Base-by-base conservation (phyloP, 2,329 filamentous ascomycete species). In the Didymella segeticola region DNA sequence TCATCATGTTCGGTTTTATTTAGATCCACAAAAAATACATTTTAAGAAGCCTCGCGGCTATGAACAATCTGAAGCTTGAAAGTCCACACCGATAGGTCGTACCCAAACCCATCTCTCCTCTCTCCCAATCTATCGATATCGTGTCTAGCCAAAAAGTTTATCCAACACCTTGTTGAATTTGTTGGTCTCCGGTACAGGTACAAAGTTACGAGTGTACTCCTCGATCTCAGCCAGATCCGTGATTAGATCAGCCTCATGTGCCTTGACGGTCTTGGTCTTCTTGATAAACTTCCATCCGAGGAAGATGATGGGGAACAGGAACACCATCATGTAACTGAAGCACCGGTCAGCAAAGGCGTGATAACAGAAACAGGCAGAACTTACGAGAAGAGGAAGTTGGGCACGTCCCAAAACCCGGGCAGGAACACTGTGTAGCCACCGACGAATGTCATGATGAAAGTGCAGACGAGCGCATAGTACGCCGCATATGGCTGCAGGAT, bases 381-480 rank as follows among this genome's bases (percentile, higher is more conserved):
- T 71, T 63, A 86, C 73, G 86, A 89, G 72, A 91, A 91, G 23
- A 93, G 73, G 70, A 93, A 95, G 6, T 83, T 85, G 6, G 87
- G 82, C 0, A 89, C 69, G 54, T 85, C 81, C 90, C 89, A 93
- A 4, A 82, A 80, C 3, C 79, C 80, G 0, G 88, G 86, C 38
- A 93, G 70, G 64, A 93, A 95, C 1, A 93, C 88, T 0, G 86
- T 82, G 58, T 92, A 93, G 0, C 90, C 90, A 8, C 88, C 85
- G 1, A 92, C 85, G 62, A 93, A 86, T 0, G 86, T 83, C 86
- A 93, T 92, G 58, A 89, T 72, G 42, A 84, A 83, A 1, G 86
- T 89, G 22, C 83, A 85, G 0, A 78, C 69, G 5, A 91, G 75
- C 0, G 85, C 86, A 42, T 87, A 85, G 68, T 83, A 93, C 0